Evolutionary conservation across 2,329 filamentous ascomycete genomes (phyloP).

Genomic region (Ceratocystis eucalypticola): DNA sequence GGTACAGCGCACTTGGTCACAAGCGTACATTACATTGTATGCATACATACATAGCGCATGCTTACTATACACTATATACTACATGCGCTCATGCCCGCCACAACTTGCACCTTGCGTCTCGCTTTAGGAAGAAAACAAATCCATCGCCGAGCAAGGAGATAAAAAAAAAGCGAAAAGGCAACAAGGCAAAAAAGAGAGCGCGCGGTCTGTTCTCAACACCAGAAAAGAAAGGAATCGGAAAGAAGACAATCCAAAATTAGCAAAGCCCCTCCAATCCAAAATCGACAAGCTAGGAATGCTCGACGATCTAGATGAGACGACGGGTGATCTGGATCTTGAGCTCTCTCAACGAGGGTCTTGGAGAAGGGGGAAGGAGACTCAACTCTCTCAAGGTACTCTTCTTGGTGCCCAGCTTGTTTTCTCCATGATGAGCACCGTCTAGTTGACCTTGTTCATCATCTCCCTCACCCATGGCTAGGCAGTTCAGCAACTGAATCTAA

Average conservation of each 20-base stretch:
- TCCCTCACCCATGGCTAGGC: neutral
- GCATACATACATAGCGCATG: too few species aligned
- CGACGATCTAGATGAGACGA: slow-evolving; percentile 5
- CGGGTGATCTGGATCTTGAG: neutral
- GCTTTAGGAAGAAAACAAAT: slow-evolving; percentile 2
- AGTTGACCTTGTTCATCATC: neutral
- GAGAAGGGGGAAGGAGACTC: too few species aligned
- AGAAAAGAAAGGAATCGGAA: neutral
- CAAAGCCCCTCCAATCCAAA: slow-evolving; percentile 3
- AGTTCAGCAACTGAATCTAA: neutral
- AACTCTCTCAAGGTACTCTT: neutral
- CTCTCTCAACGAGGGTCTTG: neutral
- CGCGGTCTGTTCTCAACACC: neutral
- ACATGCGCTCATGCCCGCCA: neutral
- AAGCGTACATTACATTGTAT: neutral
- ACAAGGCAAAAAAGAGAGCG: neutral
- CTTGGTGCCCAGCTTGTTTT: neutral
- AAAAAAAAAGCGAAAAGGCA: neutral
- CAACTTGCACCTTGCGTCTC: slow-evolving; percentile 5
- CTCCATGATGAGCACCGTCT: neutral
- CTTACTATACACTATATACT: neutral
- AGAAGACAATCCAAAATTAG: neutral
- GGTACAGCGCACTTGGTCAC: neutral
- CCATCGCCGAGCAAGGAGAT: neutral
- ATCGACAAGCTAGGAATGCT: neutral